Evolutionary conservation across 2,329 filamentous ascomycete genomes (phyloP).

Genomic region (Elsinoe ampelina): DNA sequence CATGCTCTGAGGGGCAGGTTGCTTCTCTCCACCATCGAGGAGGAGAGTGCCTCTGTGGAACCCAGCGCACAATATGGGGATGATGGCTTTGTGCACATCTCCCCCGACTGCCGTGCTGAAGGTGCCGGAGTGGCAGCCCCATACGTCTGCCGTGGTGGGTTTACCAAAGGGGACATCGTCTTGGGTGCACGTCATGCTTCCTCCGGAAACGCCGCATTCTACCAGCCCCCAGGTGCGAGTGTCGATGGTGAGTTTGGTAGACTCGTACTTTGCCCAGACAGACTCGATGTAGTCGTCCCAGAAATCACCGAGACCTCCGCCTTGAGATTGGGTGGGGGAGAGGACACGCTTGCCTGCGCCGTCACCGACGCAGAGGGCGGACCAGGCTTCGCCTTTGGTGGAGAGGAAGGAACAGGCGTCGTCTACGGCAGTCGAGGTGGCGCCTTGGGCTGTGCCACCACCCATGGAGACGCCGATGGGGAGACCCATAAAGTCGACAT

Average conservation of each 20-base stretch:
- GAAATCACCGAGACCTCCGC: slow-evolving; percentile 41
- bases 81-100: slow-evolving; percentile 46
- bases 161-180: slow-evolving; percentile 42
- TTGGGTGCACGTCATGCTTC: slow-evolving; percentile 37
- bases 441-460: slow-evolving; percentile 45
- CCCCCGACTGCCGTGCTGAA: slow-evolving; percentile 42
- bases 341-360: slow-evolving; percentile 31
- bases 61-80: slow-evolving; percentile 64
- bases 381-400: slow-evolving; percentile 47
- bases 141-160: slow-evolving; percentile 54
- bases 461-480: slow-evolving; percentile 42
- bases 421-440: slow-evolving; percentile 48
- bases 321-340: slow-evolving; percentile 33
- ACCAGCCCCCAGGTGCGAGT: slow-evolving; percentile 45
- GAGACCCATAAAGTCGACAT: slow-evolving; percentile 30
- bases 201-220: slow-evolving; percentile 23
- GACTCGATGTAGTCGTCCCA: slow-evolving; percentile 42
- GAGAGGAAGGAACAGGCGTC: slow-evolving; percentile 46
- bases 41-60: slow-evolving; percentile 66
- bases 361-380: slow-evolving; percentile 44
- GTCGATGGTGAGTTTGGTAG: slow-evolving; percentile 46
- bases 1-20: slow-evolving; percentile 28
- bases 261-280: slow-evolving; percentile 42
- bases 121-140: slow-evolving; percentile 56
- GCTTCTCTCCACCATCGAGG: slow-evolving; percentile 33